Evolutionary conservation across 129 eudicot species (phyloP).

Genomic region (Ambrosia trifida): DNA sequence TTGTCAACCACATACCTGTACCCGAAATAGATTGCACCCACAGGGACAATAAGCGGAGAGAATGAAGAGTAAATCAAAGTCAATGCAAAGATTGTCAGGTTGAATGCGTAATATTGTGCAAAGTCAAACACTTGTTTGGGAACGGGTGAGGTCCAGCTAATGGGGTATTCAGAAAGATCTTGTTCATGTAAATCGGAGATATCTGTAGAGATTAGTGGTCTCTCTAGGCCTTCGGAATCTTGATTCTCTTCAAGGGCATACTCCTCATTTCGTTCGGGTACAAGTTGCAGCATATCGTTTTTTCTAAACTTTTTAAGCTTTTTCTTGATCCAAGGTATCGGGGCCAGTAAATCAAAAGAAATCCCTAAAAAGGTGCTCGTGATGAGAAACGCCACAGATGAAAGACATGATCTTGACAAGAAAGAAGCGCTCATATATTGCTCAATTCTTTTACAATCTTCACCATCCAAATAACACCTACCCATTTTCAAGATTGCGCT

Average conservation of each 20-base stretch:
- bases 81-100: slow-evolving; percentile 87
- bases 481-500: slow-evolving; percentile 83
- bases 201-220: slow-evolving; percentile 59
- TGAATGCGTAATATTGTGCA: slow-evolving; percentile 96
- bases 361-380: slow-evolving; percentile 94
- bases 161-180: slow-evolving; percentile 81
- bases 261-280: slow-evolving; percentile 81
- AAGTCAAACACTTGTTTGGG: slow-evolving; percentile 94
- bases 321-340: slow-evolving; percentile 93
- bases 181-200: slow-evolving; percentile 52
- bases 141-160: slow-evolving; percentile 91
- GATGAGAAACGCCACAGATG: slow-evolving; percentile 87
- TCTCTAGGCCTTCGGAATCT: slow-evolving; percentile 55
- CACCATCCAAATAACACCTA: slow-evolving; percentile 94
- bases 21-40: slow-evolving; percentile 91
- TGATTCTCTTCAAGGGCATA: slow-evolving; percentile 71
- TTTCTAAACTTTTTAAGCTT: slow-evolving; percentile 76
- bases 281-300: slow-evolving; percentile 95
- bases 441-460: slow-evolving; percentile 94
- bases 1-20: slow-evolving; percentile 92
- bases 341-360: slow-evolving; percentile 85
- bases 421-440: slow-evolving; percentile 87
- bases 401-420: slow-evolving; percentile 88
- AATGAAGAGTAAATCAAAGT: slow-evolving; percentile 88
- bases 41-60: slow-evolving; percentile 94